Percentiles rank a stretch among this genome's conserved stretches.
Evolutionary conservation across 2,329 filamentous ascomycete species (phyloP).

Genomic region (Exophiala spinifera): DNA sequence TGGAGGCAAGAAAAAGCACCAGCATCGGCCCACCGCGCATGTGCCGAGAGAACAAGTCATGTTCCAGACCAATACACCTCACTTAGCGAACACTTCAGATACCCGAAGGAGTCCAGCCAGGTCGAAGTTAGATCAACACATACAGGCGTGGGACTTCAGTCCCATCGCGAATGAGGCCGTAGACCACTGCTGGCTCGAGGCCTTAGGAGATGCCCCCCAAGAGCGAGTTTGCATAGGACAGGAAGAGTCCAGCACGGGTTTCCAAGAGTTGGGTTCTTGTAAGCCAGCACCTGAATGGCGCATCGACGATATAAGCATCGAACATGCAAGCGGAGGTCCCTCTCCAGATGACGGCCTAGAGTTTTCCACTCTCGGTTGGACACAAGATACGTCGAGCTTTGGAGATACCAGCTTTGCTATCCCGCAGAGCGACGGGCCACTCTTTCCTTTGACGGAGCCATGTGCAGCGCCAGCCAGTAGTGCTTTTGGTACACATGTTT

Average conservation of each 20-base stretch:
- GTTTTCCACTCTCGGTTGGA: no score
- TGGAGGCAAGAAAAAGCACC: conserved; percentile 1
- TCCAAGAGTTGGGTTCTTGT: no score
- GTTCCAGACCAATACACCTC: background rate
- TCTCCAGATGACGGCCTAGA: no score
- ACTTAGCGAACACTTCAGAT: background rate
- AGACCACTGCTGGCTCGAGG: background rate
- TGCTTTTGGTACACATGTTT: background rate
- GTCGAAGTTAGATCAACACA: background rate
- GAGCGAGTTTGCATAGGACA: background rate
- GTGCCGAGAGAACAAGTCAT: background rate
- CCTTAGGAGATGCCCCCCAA: background rate
- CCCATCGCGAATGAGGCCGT: background rate
- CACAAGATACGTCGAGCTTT: no score
- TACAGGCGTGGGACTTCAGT: background rate
- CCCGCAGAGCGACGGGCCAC: background rate
- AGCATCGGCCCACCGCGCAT: background rate
- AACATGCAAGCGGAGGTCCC: no score
- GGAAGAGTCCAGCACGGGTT: no score
- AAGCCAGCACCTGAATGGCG: no score
- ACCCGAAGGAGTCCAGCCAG: background rate
- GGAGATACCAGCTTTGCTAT: no score
- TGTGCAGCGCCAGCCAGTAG: background rate
- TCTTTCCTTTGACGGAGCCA: background rate
- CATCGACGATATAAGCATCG: no score